Evolutionary conservation across 2,329 filamentous ascomycete species (phyloP).

Genomic region (Diaporthe citrichinensis): DNA sequence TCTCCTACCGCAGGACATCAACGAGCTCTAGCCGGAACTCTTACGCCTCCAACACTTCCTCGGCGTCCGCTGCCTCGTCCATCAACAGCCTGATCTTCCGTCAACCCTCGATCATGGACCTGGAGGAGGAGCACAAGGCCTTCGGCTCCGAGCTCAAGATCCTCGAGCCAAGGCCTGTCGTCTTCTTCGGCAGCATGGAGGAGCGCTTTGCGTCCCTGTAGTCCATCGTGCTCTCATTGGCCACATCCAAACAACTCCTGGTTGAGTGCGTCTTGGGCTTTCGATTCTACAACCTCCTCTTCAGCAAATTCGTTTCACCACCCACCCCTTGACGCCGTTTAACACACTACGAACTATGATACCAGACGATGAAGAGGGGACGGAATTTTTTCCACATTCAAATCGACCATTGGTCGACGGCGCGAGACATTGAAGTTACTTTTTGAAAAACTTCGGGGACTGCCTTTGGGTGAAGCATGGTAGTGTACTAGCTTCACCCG

Average conservation of each 20-base stretch:
- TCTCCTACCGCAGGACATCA: constrained; percentile 66
- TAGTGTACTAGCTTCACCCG: constrained; percentile 19
- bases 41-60: constrained; percentile 60
- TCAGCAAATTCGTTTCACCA: constrained; percentile 34
- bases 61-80: constrained; percentile 60
- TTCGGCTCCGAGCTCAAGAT: constrained; percentile 68
- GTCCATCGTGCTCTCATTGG: constrained; percentile 12
- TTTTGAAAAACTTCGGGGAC: constrained; percentile 10
- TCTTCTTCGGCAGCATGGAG: constrained; percentile 75
- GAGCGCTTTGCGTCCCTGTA: constrained; percentile 67
- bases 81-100: constrained; percentile 72
- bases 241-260: constrained; percentile 26
- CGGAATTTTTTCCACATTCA: constrained; percentile 30
- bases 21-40: constrained; percentile 60
- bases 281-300: constrained; percentile 27
- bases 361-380: constrained; percentile 30
- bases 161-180: constrained; percentile 73
- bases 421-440: constrained; percentile 21
- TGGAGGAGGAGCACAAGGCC: constrained; percentile 69
- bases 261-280: constrained; percentile 33
- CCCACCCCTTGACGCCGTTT: constrained; percentile 28
- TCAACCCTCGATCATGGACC: constrained; percentile 69
- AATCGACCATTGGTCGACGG: constrained; percentile 34
- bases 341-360: constrained; percentile 35
- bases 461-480: constrained; percentile 12